Base-by-base conservation (phyloP, 257 asterid species). In the Solanum medicagineum region DNA sequence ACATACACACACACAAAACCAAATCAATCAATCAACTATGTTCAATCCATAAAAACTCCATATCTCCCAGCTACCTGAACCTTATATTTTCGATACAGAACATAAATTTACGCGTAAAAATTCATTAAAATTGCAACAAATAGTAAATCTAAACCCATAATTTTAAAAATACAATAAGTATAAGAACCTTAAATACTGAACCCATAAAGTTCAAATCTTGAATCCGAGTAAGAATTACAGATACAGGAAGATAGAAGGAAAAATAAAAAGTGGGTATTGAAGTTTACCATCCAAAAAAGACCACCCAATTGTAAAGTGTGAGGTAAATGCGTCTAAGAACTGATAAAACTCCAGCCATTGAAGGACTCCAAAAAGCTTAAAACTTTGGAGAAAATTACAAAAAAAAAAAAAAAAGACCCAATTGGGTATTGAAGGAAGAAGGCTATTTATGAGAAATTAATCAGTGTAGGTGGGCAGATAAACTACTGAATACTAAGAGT, bases 281-380 rank as follows among this genome's bases (percentile, higher is more conserved):
- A 84, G 69, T 10, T 32, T 90, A 86, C 99, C 99, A 97, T 84
- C 98, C 99, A 85, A 90, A 32, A 88, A 95, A 93, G 62, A 97
- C 88, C 4, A 89, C 45, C 98, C 98, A 97, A 85, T 95, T 97
- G 93, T 96, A 94, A 83, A 90, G 20, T 19, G 90, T 77, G 88
- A 96, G 99, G 92, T 95, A 96, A 56, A 89, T 49, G 60, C 98
- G 93, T 73, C 90, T 93, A 85, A 90, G 54, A 42, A 91, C 70
- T 62, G 97, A 88, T 85, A 86, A 81, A 15, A 87, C 54, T 81
- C 94, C 93, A 85, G 96, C 97, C 98, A 95, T 95, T 80, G 86
- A 49, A 81, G 8, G 26, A 36, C 77, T 1, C 26, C 8, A 69
- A 69, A 10, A 69, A 69, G 59, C 77, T 65, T 19, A 14, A 69